Percentiles rank a stretch among this genome's conserved stretches.
Evolutionary conservation across 2,329 filamentous ascomycete genomes (phyloP).

Genomic region (Fonsecaea nubica): DNA sequence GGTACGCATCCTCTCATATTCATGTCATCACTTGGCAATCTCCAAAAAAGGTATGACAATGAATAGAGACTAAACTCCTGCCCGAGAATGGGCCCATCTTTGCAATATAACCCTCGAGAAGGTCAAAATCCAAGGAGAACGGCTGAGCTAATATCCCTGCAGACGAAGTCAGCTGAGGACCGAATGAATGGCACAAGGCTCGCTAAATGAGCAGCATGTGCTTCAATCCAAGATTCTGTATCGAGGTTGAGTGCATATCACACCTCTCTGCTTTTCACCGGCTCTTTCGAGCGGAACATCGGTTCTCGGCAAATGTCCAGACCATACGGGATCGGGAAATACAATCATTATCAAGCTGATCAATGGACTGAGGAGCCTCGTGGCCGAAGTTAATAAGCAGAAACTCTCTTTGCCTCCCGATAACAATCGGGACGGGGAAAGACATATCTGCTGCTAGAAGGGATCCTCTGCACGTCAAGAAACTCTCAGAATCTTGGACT

Average conservation of each 20-base stretch:
- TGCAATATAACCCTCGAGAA: background rate
- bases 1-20: background rate
- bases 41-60: slow-evolving; percentile 1
- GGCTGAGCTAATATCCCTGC: background rate
- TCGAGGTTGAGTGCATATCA: background rate
- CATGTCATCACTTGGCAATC: slow-evolving; percentile 3
- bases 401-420: background rate
- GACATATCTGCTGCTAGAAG: background rate
- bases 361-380: background rate
- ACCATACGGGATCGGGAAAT: background rate
- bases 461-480: background rate
- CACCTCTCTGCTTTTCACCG: background rate
- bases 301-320: background rate
- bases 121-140: background rate
- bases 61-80: background rate
- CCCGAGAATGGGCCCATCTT: background rate
- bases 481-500: background rate
- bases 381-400: slow-evolving; percentile 2
- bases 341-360: background rate
- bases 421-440: background rate
- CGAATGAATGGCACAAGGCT: background rate
- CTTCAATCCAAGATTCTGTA: background rate
- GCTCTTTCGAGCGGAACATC: background rate
- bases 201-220: background rate
- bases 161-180: background rate